Conservation (phyloP, 306 rosid genomes). For the Neltuma alba region DNA sequence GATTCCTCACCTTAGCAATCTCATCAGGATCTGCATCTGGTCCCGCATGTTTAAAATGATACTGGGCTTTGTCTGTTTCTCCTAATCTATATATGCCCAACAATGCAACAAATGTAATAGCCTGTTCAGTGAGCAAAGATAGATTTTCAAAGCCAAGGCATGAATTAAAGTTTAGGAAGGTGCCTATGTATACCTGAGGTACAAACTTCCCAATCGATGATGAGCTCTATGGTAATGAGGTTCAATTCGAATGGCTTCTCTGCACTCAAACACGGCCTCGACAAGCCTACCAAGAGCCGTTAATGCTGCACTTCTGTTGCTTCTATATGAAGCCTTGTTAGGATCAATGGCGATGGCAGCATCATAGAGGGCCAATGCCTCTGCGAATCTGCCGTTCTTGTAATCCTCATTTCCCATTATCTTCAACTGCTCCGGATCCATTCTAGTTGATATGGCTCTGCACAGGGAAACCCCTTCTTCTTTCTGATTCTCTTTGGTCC, state of each 20-base stretch:
- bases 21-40: conserved; percentile 85
- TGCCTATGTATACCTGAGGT: conserved; percentile 52
- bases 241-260: conserved; percentile 85
- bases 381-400: conserved; percentile 80
- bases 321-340: conserved; percentile 80
- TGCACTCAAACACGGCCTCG: conserved; percentile 89
- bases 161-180: not conserved
- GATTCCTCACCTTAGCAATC: conserved; percentile 60
- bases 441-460: conserved; percentile 78
- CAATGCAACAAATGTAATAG: not conserved
- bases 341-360: conserved; percentile 88
- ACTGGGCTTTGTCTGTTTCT: conserved; percentile 69
- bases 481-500: conserved; percentile 20
- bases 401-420: conserved; percentile 94
- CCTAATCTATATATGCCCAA: conserved; percentile 59
- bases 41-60: conserved; percentile 83
- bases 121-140: not conserved
- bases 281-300: conserved; percentile 78
- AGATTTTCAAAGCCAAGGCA: no score
- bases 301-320: conserved; percentile 87
- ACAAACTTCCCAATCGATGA: conserved; percentile 76
- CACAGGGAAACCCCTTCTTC: conserved; percentile 55
- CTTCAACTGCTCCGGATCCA: conserved; percentile 88
- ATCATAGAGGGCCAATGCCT: conserved; percentile 84
- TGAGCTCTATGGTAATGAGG: conserved; percentile 90